Conservation (phyloP, 2,329 filamentous ascomycete species). For the Aspergillus fumigatiaffinis region DNA sequence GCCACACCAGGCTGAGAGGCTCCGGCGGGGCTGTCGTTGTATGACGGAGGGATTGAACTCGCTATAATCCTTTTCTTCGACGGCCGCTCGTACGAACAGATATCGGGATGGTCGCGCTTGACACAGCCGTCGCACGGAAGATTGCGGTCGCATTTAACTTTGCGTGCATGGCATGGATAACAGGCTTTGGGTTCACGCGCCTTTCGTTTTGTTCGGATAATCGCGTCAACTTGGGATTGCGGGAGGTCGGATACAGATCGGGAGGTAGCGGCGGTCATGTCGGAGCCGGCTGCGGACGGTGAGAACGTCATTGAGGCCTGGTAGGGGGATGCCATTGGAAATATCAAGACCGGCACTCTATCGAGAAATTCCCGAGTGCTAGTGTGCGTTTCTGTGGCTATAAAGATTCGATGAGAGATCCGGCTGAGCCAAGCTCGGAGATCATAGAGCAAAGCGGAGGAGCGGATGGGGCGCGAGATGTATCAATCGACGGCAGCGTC, state of each 20-base stretch:
- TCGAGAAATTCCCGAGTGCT: neutral
- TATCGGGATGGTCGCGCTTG: slow-evolving; percentile 47
- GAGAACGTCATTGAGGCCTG: slow-evolving; percentile 27
- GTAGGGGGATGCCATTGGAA: slow-evolving; percentile 28
- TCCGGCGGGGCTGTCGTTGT: slow-evolving; percentile 19
- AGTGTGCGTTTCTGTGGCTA: neutral
- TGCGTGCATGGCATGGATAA: slow-evolving; percentile 45
- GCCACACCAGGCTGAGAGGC: slow-evolving; percentile 6
- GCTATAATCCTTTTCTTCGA: slow-evolving; percentile 41
- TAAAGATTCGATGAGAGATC: neutral
- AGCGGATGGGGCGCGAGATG: slow-evolving; percentile 4
- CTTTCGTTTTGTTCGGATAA: slow-evolving; percentile 46
- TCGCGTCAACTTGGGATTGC: slow-evolving; percentile 45
- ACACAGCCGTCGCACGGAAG: slow-evolving; percentile 48
- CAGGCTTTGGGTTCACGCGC: slow-evolving; percentile 47
- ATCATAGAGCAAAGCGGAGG: neutral
- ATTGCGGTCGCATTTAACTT: slow-evolving; percentile 49
- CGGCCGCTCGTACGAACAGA: slow-evolving; percentile 48
- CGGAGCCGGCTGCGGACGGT: slow-evolving; percentile 20
- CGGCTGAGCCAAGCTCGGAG: neutral
- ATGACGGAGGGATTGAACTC: slow-evolving; percentile 16
- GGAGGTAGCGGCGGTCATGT: slow-evolving; percentile 21
- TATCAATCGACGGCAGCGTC: neutral
- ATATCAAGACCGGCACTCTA: neutral
- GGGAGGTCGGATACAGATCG: slow-evolving; percentile 38